Evolutionary conservation across 768 basidiomycete genomes (phyloP).

Genomic region (Cystofilobasidium bisporidii): DNA sequence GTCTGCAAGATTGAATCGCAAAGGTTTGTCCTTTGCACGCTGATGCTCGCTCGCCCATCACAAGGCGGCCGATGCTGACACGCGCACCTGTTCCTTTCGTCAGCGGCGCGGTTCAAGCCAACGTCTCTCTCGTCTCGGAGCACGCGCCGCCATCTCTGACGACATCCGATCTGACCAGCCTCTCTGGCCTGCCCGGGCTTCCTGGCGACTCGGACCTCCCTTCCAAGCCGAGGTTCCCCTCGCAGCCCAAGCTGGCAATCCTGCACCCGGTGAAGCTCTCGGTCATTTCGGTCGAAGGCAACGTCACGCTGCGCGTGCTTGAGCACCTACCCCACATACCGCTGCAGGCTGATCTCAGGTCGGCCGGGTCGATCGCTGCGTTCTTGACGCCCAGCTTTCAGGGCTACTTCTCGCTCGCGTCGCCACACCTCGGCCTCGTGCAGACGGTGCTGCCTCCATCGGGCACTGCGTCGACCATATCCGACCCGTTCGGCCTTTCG

Average conservation of each 20-base stretch:
- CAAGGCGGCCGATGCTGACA: background rate
- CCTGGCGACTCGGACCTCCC: background rate
- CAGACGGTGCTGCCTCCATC: background rate
- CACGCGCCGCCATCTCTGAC: background rate
- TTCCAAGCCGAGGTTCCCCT: background rate
- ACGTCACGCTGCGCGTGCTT: background rate
- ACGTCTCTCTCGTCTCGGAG: background rate
- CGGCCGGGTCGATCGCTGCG: background rate
- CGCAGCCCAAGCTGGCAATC: background rate
- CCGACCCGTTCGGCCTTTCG: background rate
- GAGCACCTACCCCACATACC: slow-evolving; percentile 2
- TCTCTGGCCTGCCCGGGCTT: background rate
- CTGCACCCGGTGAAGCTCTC: background rate
- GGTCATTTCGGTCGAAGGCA: background rate
- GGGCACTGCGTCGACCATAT: background rate
- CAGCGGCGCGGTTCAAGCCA: background rate
- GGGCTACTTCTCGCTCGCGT: background rate
- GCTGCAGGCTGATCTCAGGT: background rate
- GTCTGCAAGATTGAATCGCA: slow-evolving; percentile 5
- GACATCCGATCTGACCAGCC: too few species aligned
- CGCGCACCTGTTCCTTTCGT: background rate
- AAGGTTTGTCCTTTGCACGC: background rate
- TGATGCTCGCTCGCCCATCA: background rate
- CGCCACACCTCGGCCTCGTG: background rate
- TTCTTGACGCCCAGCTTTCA: background rate